Base-by-base conservation (phyloP, 371 early-diverging fungal genomes). In the Zopfochytrium polystomum region DNA sequence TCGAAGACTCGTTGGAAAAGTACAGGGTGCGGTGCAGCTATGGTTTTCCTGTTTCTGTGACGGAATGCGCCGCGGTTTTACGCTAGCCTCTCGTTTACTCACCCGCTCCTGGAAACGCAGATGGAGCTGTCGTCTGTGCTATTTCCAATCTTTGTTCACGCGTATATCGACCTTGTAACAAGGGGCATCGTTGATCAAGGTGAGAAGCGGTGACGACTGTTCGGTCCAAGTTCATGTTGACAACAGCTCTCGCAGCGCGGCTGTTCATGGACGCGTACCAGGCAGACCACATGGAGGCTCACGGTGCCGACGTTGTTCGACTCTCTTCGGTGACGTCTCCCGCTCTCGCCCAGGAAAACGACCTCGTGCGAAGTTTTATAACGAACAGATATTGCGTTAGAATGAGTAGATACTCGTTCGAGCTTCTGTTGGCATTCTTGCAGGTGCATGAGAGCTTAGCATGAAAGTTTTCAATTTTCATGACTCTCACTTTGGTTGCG, bases 101-200 rank as follows among this genome's bases (percentile, higher is more conserved):
- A n/a, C n/a, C n/a, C n/a, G n/a, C n/a, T n/a, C n/a, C n/a, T n/a
- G n/a, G n/a, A n/a, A n/a, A n/a, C 53, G 43, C 70, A 93, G 91
- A 74, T 83, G 43, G 98, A 99, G 76, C 80, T 99, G 31, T 80
- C 84, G 49, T 74, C 85, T 2, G 79, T 96, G 3, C 78, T 99
- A 15, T 99, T 88, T 74, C 99, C 99, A 2, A 68, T 98, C 7
- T 99, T 96, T 72, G 86, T 96, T 3, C 93, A 99, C 71, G 80
- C 86, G 29, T 99, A 93, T 74, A 79, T 99, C 46, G 95, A 98
- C 65, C 74, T 99, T 51, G 80, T 95, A 15, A 73, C 71, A 25
- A 80, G 80, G 55, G 77, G 75, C 52, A 63, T 80, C 56, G 66
- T 65, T 11, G 81, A 87, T 32, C 79, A 90, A 79, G 88, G 93